Conservation (phyloP, 2,329 filamentous ascomycete genomes). For the Hymenoscyphus repandus region DNA sequence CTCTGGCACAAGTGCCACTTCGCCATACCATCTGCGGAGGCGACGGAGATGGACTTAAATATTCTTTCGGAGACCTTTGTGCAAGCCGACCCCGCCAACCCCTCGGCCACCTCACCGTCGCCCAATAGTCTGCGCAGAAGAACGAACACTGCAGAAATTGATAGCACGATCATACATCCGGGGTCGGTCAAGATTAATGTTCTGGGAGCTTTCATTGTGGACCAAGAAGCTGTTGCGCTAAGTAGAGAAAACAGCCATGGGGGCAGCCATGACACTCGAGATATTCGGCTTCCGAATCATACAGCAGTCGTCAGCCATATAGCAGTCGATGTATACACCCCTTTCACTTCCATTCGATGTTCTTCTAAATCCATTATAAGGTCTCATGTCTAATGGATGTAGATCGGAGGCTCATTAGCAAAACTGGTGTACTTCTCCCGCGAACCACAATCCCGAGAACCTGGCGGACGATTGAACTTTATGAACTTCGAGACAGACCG, state of each 20-base stretch:
- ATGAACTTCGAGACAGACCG: conserved; percentile 92
- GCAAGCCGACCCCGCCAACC: conserved; percentile 13
- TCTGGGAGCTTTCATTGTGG: conserved; percentile 91
- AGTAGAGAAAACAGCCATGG: conserved; percentile 38
- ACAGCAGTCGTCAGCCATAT: conserved; percentile 94
- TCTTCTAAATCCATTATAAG: background rate
- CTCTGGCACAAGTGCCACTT: conserved; percentile 19
- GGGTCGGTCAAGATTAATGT: conserved; percentile 91
- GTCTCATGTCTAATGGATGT: conserved; percentile 13
- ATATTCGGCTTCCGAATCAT: conserved; percentile 95
- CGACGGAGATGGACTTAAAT: conserved; percentile 12
- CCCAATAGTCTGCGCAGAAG: conserved; percentile 20
- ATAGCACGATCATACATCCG: conserved; percentile 47
- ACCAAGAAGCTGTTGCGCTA: conserved; percentile 62
- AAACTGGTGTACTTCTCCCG: conserved; percentile 98
- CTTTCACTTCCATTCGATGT: conserved; percentile 8
- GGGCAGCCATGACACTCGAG: conserved; percentile 68
- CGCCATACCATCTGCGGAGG: conserved; percentile 22
- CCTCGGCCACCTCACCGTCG: conserved; percentile 9
- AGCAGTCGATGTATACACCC: conserved; percentile 75
- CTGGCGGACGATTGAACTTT: conserved; percentile 89
- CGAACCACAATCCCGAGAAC: conserved; percentile 71
- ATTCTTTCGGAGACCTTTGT: background rate
- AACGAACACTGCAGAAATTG: conserved; percentile 33
- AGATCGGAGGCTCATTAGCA: conserved; percentile 93